Evolutionary conservation across 2,329 filamentous ascomycete genomes (phyloP), one percentile per base, ranked within the genome.

Genomic region (Chaetomium sp.): DNA sequence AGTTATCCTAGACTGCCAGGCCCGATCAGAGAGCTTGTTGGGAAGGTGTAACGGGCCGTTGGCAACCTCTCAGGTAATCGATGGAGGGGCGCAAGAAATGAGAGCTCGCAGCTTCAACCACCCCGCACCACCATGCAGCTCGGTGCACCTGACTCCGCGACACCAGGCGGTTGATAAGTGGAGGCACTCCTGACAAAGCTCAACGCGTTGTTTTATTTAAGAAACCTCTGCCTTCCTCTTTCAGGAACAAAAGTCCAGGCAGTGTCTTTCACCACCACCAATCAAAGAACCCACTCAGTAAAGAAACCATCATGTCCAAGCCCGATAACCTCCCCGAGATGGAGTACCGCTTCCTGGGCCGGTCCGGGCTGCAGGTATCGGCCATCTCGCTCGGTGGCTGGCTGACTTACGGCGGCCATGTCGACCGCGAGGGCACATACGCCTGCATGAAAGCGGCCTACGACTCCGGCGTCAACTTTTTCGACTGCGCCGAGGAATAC

Each of bases 381-480:
- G 80, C 82, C 42, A 85, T 90, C 58, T 85, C 83, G 1, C 75
- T 90, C 2, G 87, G 83, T 54, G 81, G 83, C 59, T 86, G 84
- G 84, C 75, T 90, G 42, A 90, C 87, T 0, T 89, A 88, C 61
- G 87, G 87, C 51, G 87, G 86, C 14, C 84, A 88, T 62, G 83
- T 89, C 35, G 82, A 85, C 54, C 79, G 73, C 62, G 62, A 64
- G 46, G 60, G 58, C 12, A 78, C 82, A 0, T 82, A 80, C 64
- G 76, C 76, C 47, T 84, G 81, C 66, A 80, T 84, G 79, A 82
- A 84, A 71, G 76, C 79, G 45, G 82, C 82, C 2, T 85, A 81
- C 59, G 79, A 84, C 55, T 68, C 73, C 43, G 82, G 82, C 3
- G 74, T 85, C 68, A 85, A 85, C 71, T 85, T 84, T 67, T 85